Conservation (phyloP, 306 rosid genomes). For the Trifolium dubium region DNA sequence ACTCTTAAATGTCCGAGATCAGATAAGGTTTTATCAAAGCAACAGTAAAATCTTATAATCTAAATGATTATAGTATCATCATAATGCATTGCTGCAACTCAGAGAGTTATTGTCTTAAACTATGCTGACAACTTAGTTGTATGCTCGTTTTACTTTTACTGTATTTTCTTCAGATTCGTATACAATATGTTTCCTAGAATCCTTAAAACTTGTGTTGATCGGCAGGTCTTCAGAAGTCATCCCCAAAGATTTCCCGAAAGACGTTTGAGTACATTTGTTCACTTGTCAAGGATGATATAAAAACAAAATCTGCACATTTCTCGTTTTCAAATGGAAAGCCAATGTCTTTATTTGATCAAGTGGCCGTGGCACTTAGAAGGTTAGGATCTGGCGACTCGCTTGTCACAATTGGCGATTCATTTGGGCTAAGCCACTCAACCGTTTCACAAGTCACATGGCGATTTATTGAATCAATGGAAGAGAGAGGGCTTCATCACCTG, state of each 20-base stretch:
- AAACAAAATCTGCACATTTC: conserved; percentile 67
- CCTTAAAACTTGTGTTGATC: conserved; percentile 26
- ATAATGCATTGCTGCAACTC: conserved; percentile 9
- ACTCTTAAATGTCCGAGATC: not conserved
- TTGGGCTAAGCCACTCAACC: conserved; percentile 82
- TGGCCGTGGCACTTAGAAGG: conserved; percentile 85
- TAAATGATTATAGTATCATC: conserved; percentile 6
- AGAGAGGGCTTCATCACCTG: conserved; percentile 72
- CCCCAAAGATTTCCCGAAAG: conserved; percentile 63
- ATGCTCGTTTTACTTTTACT: not conserved
- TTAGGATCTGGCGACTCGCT: conserved; percentile 89
- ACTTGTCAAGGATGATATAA: conserved; percentile 84
- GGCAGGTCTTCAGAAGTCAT: conserved; percentile 63
- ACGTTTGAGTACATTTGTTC: conserved; percentile 83
- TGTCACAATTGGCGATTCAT: conserved; percentile 67
- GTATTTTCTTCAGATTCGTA: not conserved
- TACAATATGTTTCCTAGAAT: not conserved
- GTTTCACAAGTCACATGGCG: conserved; percentile 91
- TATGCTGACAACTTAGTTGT: conserved; percentile 12
- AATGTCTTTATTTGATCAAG: conserved; percentile 68
- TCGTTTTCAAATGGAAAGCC: conserved; percentile 60
- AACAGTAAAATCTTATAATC: not conserved
- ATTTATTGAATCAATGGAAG: conserved; percentile 88
- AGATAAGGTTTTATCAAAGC: conserved; percentile 8
- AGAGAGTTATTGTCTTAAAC: conserved; percentile 9